A percentile compares a stretch with the other conserved stretches of the same genome.
These are phyloP conservation scores for Leccinum insigne DNA, from an alignment of 1,284 basidiomycete species.

Conservation along the genomic window DNA sequence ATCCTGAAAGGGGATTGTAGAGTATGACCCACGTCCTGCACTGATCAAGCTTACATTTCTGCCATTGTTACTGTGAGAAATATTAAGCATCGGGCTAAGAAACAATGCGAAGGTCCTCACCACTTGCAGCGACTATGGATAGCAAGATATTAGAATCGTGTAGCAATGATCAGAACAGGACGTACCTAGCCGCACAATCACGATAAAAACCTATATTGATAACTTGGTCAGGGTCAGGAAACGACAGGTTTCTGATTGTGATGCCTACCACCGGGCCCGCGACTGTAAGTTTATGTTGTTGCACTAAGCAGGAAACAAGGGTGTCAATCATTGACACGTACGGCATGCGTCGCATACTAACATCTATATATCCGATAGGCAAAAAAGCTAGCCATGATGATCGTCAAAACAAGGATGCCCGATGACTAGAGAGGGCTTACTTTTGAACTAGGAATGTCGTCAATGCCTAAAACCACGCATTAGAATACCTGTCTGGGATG, in stretches of 20 bases:
- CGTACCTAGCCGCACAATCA: slow-evolving; percentile 24
- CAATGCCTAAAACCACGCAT: slow-evolving; percentile 19
- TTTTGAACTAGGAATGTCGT: slow-evolving; percentile 29
- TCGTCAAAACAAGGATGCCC: slow-evolving; percentile 5
- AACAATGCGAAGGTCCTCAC: slow-evolving; percentile 6
- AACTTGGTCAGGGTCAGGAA: slow-evolving; percentile 2
- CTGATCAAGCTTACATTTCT: slow-evolving; percentile 23
- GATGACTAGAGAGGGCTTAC: not conserved
- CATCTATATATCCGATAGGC: slow-evolving; percentile 27
- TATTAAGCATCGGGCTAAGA: not conserved
- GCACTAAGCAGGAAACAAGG: slow-evolving; percentile 12
- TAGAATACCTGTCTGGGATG: not conserved
- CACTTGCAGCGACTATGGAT: slow-evolving; percentile 20
- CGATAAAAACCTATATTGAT: slow-evolving; percentile 12
- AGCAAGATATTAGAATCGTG: not conserved
- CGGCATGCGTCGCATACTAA: slow-evolving; percentile 7
- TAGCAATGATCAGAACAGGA: not conserved
- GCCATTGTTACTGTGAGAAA: slow-evolving; percentile 16
- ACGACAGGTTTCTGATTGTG: not conserved
- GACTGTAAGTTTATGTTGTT: slow-evolving; percentile 13
- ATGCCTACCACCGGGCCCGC: slow-evolving; percentile 22
- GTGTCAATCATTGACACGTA: not conserved
- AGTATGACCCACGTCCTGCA: not conserved
- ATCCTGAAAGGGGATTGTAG: slow-evolving; percentile 14
- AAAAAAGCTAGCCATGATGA: slow-evolving; percentile 21